Evolutionary conservation across 2,329 filamentous ascomycete species (phyloP), one percentile per base, ranked within the genome.

Genomic region (Aspergillus felis): DNA sequence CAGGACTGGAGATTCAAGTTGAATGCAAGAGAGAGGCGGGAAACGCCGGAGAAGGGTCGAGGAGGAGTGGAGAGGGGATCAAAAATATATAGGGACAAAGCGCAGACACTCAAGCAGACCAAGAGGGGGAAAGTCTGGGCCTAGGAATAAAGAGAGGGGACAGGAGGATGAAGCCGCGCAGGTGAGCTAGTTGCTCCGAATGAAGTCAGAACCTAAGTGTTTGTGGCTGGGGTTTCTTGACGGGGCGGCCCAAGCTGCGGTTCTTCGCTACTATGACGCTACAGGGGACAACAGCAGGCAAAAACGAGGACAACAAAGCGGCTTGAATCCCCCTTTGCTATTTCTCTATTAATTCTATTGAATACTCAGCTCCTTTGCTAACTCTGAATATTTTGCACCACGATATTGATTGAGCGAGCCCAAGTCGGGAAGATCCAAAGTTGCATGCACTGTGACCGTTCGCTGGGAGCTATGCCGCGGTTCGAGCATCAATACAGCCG

Each of bases 171-270:
- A 55, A 59, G 54, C 49, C 53, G 25, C 42, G 51, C 12, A 25
- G 44, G 22, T 6, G 20, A 47, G 4, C 44, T 2, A 47, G 22
- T 46, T 46, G 22, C 22, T 47, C 4, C 28, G 48, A 50, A 61
- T 63, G 61, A 59, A 57, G 58, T 65, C 52, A 58, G 50, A 24
- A 35, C 32, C 32, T 35, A 29, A 29, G 50, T 28, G 25, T 35
- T 38, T 44, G 52, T 51, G 57, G 42, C 47, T 55, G 54, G 53
- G 41, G 35, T 46, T 46, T 46, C n/a, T 20, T 4, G 42, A 24
- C 42, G 10, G 50, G 41, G 51, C 51, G 48, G 57, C 51, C 57
- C 53, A 51, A 48, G 57, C 56, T 28, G 22, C 28, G 24, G 22
- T 48, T 48, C 24, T 7, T 48, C 6, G n/a, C 8, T 54, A n/a